phyloP scores from a whole-genome alignment of 805 yeast genomes.

The Wickerhamiella australiensis region DNA sequence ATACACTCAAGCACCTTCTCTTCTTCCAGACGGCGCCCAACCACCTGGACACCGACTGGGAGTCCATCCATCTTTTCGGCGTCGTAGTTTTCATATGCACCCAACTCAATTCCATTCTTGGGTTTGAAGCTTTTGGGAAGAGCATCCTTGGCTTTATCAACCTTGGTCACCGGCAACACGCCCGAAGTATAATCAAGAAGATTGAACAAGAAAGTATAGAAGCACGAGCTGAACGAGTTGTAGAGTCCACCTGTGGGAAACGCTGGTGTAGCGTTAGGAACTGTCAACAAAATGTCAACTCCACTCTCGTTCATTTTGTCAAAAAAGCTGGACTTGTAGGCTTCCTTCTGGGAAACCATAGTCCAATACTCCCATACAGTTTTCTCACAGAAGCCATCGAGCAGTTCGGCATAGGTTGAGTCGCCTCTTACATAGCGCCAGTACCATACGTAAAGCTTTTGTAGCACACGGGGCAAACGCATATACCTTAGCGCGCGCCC shows the following conservation, averaged over 20 bases:
- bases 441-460: constrained; percentile 29
- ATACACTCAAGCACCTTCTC: constrained; percentile 45
- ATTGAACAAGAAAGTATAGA: constrained; percentile 47
- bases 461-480: constrained; percentile 29
- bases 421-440: constrained; percentile 28
- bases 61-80: constrained; percentile 45
- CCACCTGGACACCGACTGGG: constrained; percentile 54
- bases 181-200: constrained; percentile 46
- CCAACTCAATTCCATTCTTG: constrained; percentile 34
- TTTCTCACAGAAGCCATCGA: constrained; percentile 29
- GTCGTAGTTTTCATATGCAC: constrained; percentile 37
- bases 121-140: constrained; percentile 26
- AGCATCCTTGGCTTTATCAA: constrained; percentile 31
- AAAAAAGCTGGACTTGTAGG: constrained; percentile 26
- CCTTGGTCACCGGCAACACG: constrained; percentile 46
- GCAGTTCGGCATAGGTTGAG: constrained; percentile 30
- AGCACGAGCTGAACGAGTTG: constrained; percentile 31
- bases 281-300: constrained; percentile 31
- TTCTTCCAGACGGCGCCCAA: constrained; percentile 48
- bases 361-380: constrained; percentile 30
- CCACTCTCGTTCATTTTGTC: constrained; percentile 29
- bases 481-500: constrained; percentile 25
- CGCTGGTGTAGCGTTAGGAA: constrained; percentile 36
- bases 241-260: constrained; percentile 30
- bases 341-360: constrained; percentile 28